These are phyloP conservation scores for Beauveria scarabaeidicola DNA, from an alignment of 2,329 filamentous ascomycete genomes.

Conservation along the genomic window DNA sequence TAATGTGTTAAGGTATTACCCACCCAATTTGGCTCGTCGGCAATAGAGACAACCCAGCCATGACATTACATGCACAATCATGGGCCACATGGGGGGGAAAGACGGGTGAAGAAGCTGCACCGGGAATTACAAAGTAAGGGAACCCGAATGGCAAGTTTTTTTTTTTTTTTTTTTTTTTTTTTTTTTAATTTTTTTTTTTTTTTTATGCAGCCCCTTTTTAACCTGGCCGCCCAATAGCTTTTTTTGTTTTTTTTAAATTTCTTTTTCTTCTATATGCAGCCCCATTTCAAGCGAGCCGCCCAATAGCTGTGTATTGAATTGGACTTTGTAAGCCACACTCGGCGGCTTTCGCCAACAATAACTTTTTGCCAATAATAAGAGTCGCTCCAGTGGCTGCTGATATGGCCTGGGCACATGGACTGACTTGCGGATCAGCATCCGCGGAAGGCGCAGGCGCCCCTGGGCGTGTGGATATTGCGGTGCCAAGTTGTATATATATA, in stretches of 20 bases:
- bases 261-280: too few relatives aligned
- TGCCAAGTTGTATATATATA: not conserved
- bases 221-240: not conserved
- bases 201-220: not conserved
- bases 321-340: not conserved
- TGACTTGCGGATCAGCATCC: slow-evolving; percentile 5
- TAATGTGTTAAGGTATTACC: not conserved
- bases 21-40: not conserved
- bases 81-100: not conserved
- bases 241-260: too few relatives aligned
- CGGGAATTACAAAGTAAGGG: not conserved
- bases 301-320: not conserved
- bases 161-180: too few relatives aligned
- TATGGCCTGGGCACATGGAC: not conserved
- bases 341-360: slow-evolving; percentile 2
- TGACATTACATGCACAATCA: not conserved
- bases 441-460: not conserved
- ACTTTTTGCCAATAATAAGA: not conserved
- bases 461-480: slow-evolving; percentile 1
- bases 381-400: not conserved
- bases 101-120: not conserved
- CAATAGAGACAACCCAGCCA: not conserved
- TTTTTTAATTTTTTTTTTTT: too few relatives aligned
- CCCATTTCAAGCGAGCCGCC: not conserved
- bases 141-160: not conserved